Evolutionary conservation across 257 asterid genomes (phyloP).

Genomic region (Cruciata laevipes): DNA sequence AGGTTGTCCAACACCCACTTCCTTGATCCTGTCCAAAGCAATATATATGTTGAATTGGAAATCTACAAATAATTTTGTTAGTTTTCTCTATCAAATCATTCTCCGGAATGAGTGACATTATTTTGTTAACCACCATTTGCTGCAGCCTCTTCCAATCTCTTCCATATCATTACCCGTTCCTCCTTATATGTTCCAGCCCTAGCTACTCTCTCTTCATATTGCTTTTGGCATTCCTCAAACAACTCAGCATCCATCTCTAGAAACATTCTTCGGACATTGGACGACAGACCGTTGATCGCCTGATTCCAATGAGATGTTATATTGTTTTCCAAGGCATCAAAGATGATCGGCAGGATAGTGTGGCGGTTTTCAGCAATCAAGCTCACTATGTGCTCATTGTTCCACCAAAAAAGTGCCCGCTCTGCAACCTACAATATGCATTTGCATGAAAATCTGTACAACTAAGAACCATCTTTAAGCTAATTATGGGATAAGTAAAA

Average conservation of each 20-base stretch:
- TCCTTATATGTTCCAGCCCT: slow-evolving; percentile 44
- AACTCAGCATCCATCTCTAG: slow-evolving; percentile 73
- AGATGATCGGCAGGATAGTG: slow-evolving; percentile 65
- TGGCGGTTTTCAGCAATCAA: slow-evolving; percentile 70
- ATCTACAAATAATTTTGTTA: slow-evolving; percentile 5
- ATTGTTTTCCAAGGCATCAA: slow-evolving; percentile 66
- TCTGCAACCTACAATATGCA: slow-evolving; percentile 69
- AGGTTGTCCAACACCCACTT: slow-evolving; percentile 4
- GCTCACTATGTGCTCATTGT: slow-evolving; percentile 77
- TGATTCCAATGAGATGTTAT: slow-evolving; percentile 79
- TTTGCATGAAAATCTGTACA: slow-evolving; percentile 7
- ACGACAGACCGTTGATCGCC: slow-evolving; percentile 70
- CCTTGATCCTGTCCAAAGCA: slow-evolving; percentile 8
- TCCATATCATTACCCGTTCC: slow-evolving; percentile 56
- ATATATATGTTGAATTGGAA: slow-evolving; percentile 11
- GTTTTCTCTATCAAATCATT: slow-evolving; percentile 11
- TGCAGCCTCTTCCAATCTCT: slow-evolving; percentile 76
- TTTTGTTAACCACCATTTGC: slow-evolving; percentile 13
- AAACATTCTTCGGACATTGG: slow-evolving; percentile 78
- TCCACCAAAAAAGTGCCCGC: slow-evolving; percentile 91
- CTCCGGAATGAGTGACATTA: slow-evolving; percentile 8
- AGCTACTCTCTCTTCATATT: slow-evolving; percentile 54
- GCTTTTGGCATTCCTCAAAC: slow-evolving; percentile 66
- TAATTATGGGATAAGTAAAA: not conserved
- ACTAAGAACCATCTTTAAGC: not conserved